Base-by-base conservation (phyloP, 2,329 filamentous ascomycete species). In the Cylindrodendrum hubeiense region DNA sequence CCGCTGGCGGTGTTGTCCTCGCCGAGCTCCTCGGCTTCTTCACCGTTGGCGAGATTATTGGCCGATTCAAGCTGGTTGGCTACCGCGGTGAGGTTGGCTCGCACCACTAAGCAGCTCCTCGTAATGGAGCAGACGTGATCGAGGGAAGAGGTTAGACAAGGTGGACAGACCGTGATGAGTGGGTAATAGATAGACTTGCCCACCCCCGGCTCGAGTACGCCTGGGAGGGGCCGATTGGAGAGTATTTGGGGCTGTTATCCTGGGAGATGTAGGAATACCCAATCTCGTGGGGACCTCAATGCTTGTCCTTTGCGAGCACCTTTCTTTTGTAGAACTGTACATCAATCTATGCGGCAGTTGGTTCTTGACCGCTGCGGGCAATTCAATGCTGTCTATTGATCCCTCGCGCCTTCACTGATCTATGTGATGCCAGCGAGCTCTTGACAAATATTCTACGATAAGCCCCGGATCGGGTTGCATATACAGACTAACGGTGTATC, bases 21-120 rank as follows among this genome's bases (percentile, higher is more conserved):
- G 95, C 95, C 61, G 95, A 99, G 85, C 88, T 94, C 54, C 83
- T 99, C 72, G 96, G 96, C 67, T 99, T 99, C 89, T 99, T 98
- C 88, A 97, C 95, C 67, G 89, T 98, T 60, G 96, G 96, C 71
- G 95, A 98, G 88, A 98, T 99, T 82, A 90, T 99, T 76, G 96
- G 96, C 76, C 89, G 95, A 78, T 90, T 96, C 85, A 98, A 99
- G 92, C 82, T 99, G 74, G 87, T 99, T 75, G 96, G 96, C 71
- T 99, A 99, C 88, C 89, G 88, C 82, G 92, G 93, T 78, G 89
- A 93, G 79, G 78, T 81, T 68, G 86, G 86, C 74, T 84, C 85
- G 70, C 87, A 90, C 80, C 89, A 89, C 82, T 89, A 85, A 84
- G 74, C 55, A 55, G 39, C 19, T 61, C 63, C 62, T 47, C 62